Evolutionary conservation across 805 yeast genomes (phyloP).

Genomic region (Lipomyces orientalis): DNA sequence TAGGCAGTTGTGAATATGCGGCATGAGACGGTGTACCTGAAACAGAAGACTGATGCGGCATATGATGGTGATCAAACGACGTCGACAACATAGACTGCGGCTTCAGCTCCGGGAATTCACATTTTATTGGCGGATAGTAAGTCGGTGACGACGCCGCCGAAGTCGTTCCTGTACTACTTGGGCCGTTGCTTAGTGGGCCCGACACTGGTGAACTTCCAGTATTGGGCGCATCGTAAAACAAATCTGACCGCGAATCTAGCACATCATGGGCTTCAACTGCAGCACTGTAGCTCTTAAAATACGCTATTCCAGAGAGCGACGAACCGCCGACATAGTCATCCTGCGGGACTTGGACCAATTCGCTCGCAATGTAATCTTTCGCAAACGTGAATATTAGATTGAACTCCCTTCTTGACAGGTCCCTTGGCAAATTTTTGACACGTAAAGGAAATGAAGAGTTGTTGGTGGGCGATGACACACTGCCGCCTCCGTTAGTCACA

Average conservation of each 20-base stretch:
- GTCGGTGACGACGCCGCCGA: conserved; percentile 28
- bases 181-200: conserved; percentile 6
- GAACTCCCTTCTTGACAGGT: conserved; percentile 48
- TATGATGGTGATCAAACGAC: conserved; percentile 13
- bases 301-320: conserved; percentile 41
- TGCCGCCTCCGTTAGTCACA: conserved; percentile 12
- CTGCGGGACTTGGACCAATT: conserved; percentile 39
- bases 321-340: conserved; percentile 38
- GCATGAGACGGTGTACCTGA: conserved; percentile 15
- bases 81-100: conserved; percentile 6
- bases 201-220: conserved; percentile 8
- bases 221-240: conserved; percentile 32
- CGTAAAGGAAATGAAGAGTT: conserved; percentile 37
- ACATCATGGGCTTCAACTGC: conserved; percentile 43
- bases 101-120: conserved; percentile 24
- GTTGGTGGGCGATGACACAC: conserved; percentile 19
- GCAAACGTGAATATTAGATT: conserved; percentile 49
- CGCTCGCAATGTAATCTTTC: conserved; percentile 46
- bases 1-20: not conserved
- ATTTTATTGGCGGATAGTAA: conserved; percentile 17
- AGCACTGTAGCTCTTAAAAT: conserved; percentile 42
- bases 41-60: conserved; percentile 10
- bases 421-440: conserved; percentile 47
- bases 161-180: conserved; percentile 6
- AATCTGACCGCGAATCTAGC: conserved; percentile 43